Base-by-base conservation (phyloP, 2,329 filamentous ascomycete genomes). In the Niveomyces coronatus region DNA sequence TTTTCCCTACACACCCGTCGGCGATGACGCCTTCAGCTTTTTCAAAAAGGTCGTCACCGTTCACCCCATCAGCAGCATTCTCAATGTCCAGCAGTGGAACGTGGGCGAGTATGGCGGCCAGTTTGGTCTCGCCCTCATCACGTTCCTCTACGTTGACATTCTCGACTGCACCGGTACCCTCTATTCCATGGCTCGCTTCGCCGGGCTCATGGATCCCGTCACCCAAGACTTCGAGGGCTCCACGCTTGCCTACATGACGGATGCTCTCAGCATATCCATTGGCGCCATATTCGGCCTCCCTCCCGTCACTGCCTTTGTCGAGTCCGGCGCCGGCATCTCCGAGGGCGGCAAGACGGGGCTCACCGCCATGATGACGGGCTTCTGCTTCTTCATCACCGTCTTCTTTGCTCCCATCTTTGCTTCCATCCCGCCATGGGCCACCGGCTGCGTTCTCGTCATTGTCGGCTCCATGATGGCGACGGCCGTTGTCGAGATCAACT, bases 371-470 rank as follows among this genome's bases (percentile, higher is more conserved):
- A 67, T 76, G 13, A 80, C 84, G 0, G 86, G 86, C 5, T 40
- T 93, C 35, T 87, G 82, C 62, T 94, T 94, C 67, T 82, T 94
- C 64, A 76, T 93, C 54, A 76, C 83, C 41, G 74, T 93, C 44
- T 93, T 93, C 68, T 93, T 93, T 55, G 85, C 86, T 0, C 86
- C 86, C 0, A 89, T 93, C 41, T 93, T 93, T 53, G 85, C 86
- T 9, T 88, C 83, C 0, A 91, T 93, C 41, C 86, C 86, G 4
- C 80, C 85, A 0, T 93, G 85, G 84, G 86, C 86, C 3, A 94
- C 86, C 0, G 86, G 86, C 33, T 87, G 82, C 55, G 87, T 87
- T n/a, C 71, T 93, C 18, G 71, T 94, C 48, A 76, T 94, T 27
- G 85, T 94, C 39, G 86, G 86, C n/a, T 79, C 79, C 15, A 81